Conservation (phyloP, 345 rosid genomes). For the Lagerstroemia speciosa region DNA sequence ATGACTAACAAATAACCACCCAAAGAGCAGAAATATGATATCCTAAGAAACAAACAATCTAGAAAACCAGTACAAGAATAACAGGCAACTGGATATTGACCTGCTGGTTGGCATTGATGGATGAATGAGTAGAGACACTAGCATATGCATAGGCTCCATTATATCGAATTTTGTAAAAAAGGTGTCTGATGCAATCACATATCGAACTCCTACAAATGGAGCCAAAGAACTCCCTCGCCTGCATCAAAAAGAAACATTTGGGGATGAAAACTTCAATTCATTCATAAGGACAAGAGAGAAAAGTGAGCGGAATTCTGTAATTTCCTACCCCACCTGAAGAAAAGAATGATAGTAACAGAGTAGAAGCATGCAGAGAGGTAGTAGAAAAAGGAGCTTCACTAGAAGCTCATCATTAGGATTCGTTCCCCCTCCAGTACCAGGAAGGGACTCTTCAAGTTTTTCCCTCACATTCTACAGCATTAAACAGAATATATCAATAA, state of each 20-base stretch:
- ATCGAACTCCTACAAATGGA: slow-evolving; percentile 50
- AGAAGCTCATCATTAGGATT: slow-evolving; percentile 57
- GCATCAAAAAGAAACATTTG: slow-evolving; percentile 18
- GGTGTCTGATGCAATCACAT: slow-evolving; percentile 51
- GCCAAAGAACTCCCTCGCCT: slow-evolving; percentile 40
- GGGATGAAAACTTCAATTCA: not conserved
- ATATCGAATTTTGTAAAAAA: slow-evolving; percentile 48
- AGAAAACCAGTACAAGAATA: not conserved
- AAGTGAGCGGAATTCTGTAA: not conserved
- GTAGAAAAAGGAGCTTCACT: slow-evolving; percentile 59
- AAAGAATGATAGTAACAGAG: slow-evolving; percentile 39
- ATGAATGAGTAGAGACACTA: slow-evolving; percentile 45
- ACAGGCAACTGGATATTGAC: slow-evolving; percentile 20
- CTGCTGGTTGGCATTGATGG: slow-evolving; percentile 37
- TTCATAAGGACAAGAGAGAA: not conserved
- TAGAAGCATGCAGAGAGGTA: slow-evolving; percentile 52
- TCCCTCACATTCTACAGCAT: slow-evolving; percentile 51
- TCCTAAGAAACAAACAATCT: not conserved
- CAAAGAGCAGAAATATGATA: not conserved
- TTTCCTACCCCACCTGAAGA: slow-evolving; percentile 33
- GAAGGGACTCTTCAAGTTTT: slow-evolving; percentile 72
- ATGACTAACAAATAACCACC: not conserved
- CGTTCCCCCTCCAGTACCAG: slow-evolving; percentile 83
- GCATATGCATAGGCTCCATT: slow-evolving; percentile 48
- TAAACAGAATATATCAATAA: not conserved